These are phyloP conservation scores for Zizania latifolia DNA, from an alignment of 176 grass and related monocot genomes.

Conservation along the genomic window DNA sequence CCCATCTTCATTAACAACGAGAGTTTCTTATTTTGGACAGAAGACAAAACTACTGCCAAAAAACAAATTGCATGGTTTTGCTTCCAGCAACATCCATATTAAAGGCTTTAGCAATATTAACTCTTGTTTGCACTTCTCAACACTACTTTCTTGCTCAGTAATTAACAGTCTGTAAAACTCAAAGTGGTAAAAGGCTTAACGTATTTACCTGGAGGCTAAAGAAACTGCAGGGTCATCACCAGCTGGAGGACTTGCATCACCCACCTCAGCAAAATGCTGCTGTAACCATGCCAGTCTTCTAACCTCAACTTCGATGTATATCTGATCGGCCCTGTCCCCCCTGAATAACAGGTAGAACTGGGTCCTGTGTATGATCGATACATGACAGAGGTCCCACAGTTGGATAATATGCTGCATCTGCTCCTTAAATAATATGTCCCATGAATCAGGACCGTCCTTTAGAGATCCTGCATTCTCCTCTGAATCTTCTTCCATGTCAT, in stretches of 20 bases:
- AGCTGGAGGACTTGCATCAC: constrained; percentile 58
- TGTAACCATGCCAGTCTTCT: constrained; percentile 73
- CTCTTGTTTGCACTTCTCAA: neutral
- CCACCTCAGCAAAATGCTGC: constrained; percentile 73
- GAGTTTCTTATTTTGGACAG: neutral
- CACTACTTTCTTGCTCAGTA: neutral
- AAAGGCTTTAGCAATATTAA: neutral
- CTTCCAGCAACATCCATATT: neutral
- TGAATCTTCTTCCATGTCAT: constrained; percentile 29
- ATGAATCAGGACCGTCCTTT: constrained; percentile 53
- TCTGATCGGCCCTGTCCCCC: constrained; percentile 83
- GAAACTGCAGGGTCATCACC: constrained; percentile 69
- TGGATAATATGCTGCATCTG: constrained; percentile 93
- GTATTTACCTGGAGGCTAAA: constrained; percentile 53
- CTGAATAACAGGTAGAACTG: constrained; percentile 90
- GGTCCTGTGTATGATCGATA: constrained; percentile 88
- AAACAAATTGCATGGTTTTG: neutral
- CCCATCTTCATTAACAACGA: neutral
- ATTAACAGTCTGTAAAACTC: neutral
- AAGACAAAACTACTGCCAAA: neutral
- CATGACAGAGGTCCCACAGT: constrained; percentile 77
- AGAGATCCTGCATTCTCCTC: constrained; percentile 32
- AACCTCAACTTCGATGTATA: constrained; percentile 91
- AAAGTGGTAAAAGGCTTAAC: neutral
- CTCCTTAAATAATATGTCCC: constrained; percentile 58